Base-by-base conservation (phyloP, 257 asterid genomes). In the Solanum lycopersicoides region DNA sequence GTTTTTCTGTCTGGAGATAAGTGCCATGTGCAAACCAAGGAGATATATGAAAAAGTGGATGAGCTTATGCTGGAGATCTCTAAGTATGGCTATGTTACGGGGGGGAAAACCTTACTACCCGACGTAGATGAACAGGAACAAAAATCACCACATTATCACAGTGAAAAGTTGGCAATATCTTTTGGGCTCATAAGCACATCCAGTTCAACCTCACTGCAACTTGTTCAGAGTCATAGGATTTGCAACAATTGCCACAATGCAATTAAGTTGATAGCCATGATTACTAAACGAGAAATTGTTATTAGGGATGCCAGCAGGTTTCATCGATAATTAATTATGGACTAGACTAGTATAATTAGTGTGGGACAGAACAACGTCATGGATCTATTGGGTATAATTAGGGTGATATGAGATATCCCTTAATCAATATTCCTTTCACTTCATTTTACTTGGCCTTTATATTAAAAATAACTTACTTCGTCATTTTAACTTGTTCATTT, bases 81-180 rank as follows among this genome's bases (percentile, higher is more conserved):
- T 0, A 84, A 79, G 87, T 86, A 69, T 72, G 96, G 94, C 39
- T 94, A 94, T 89, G 89, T 87, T 85, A 88, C 91, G 12, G 90
- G 89, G n/a, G 91, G 87, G 30, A 90, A 84, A 39, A 89, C 89
- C 86, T 89, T 95, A 92, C 98, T 95, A 88, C 95, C 96, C n/a
- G 99, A 96, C 90, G 99, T 96, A 86, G 98, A 94, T 75, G 94
- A 91, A 85, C 56, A 74, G 30, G 98, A 94, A 88, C 89, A 92
- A 82, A 84, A 91, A 18, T 82, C 90, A 92, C 87, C 28, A 25
- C 89, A 84, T 59, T 92, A 91, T 90, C 98, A 96, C 84, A 92
- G 98, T 85, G 99, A 96, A 89, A 96, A 93, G 91, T 88, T 95
- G 93, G 98, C 98, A 56, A 85, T 95, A 87, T 93, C 98, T n/a